Conservation (phyloP, 805 yeast species). For the Barnettozyma botsteinii region DNA sequence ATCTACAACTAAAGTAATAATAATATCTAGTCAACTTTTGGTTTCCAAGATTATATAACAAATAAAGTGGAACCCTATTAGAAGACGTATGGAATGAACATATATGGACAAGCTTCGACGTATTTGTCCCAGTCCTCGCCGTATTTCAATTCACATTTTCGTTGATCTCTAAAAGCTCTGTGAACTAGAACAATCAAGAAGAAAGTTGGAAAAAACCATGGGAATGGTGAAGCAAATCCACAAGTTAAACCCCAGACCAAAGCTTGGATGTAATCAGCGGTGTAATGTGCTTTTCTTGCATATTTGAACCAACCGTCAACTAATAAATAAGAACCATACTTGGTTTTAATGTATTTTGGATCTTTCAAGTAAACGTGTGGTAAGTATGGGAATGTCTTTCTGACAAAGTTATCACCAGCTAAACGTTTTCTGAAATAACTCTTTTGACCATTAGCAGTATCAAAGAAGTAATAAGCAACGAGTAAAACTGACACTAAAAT, state of each 20-base stretch:
- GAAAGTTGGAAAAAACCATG: constrained; percentile 94
- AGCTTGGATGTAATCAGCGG: constrained; percentile 88
- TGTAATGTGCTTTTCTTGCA: constrained; percentile 92
- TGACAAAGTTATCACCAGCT: constrained; percentile 69
- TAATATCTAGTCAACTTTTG: neutral
- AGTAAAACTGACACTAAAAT: constrained; percentile 52
- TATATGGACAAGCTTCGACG: constrained; percentile 80
- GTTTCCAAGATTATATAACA: neutral
- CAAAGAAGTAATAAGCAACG: constrained; percentile 85
- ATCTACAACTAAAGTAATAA: no score
- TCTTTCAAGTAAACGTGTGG: constrained; percentile 78
- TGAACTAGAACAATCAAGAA: constrained; percentile 83
- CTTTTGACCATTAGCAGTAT: constrained; percentile 92
- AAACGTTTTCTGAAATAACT: constrained; percentile 80
- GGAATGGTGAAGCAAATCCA: constrained; percentile 83
- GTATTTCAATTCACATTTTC: constrained; percentile 79
- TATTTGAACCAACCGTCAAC: constrained; percentile 93
- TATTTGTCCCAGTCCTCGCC: constrained; percentile 93
- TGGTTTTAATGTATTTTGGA: constrained; percentile 81
- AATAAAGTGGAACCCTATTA: constrained; percentile 25
- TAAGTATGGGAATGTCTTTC: constrained; percentile 91
- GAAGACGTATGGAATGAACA: constrained; percentile 83
- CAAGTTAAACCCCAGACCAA: constrained; percentile 89
- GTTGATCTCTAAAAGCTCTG: constrained; percentile 82
- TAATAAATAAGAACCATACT: constrained; percentile 76